Evolutionary conservation across 768 basidiomycete species (phyloP).

Genomic region (Leucocoprinus sp.): DNA sequence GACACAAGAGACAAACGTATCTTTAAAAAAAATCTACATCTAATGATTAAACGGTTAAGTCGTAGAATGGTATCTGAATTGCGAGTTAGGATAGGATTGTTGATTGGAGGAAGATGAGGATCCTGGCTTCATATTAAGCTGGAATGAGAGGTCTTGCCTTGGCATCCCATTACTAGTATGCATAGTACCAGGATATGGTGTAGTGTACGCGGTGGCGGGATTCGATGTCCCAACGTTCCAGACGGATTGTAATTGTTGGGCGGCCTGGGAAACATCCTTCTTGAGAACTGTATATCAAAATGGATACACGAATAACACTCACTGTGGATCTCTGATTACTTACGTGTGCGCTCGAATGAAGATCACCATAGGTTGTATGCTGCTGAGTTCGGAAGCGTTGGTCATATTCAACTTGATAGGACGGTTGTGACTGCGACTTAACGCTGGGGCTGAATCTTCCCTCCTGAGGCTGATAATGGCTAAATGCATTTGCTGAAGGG

Average conservation of each 20-base stretch:
- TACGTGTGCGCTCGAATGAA: conserved; percentile 2
- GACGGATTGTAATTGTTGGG: conserved; percentile 14
- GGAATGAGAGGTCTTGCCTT: conserved; percentile 3
- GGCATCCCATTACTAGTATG: not conserved
- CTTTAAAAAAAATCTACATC: not conserved
- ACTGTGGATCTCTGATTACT: conserved; percentile 8
- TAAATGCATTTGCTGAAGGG: conserved; percentile 28
- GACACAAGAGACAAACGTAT: not conserved
- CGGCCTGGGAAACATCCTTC: not conserved
- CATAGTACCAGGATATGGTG: conserved; percentile 9
- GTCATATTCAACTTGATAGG: conserved; percentile 20
- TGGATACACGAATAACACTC: not conserved
- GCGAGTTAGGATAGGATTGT: conserved; percentile 19
- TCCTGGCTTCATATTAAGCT: conserved; percentile 2
- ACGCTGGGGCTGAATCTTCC: conserved; percentile 25
- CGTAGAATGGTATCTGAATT: conserved; percentile 25
- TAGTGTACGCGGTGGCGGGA: conserved; percentile 13
- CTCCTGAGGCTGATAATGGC: conserved; percentile 39
- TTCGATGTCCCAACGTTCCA: conserved; percentile 18
- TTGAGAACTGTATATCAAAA: not conserved
- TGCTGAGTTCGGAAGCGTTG: conserved; percentile 13
- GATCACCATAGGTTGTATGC: conserved; percentile 8
- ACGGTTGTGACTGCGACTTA: conserved; percentile 14
- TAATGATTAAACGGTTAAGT: conserved; percentile 18
- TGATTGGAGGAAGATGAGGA: conserved; percentile 12